A percentile compares a stretch with the other conserved stretches of the same genome.
phyloP scores from a whole-genome alignment of 2,329 filamentous ascomycete genomes.

The Monascus ruber region DNA sequence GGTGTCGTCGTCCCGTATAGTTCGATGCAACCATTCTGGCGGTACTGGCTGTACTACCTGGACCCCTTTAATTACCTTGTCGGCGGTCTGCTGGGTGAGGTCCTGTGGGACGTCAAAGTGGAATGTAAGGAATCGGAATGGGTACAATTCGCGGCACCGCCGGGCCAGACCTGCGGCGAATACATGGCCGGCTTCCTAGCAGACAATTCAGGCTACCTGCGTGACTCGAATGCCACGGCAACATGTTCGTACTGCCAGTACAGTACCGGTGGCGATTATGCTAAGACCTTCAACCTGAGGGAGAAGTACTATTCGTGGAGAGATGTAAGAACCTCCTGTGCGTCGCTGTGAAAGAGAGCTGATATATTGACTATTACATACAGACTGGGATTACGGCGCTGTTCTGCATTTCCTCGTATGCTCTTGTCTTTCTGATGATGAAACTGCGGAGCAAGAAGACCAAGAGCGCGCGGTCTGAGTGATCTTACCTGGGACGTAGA shows the following conservation, averaged over 20 bases:
- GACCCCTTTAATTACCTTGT: slow-evolving; percentile 35
- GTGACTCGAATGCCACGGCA: slow-evolving; percentile 15
- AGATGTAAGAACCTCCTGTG: slow-evolving; percentile 17
- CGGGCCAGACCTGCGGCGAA: slow-evolving; percentile 20
- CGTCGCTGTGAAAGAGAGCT: neutral
- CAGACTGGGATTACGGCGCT: slow-evolving; percentile 33
- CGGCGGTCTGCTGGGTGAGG: slow-evolving; percentile 25
- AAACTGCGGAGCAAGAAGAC: slow-evolving; percentile 39
- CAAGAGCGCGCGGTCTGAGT: slow-evolving; percentile 31
- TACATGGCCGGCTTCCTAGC: slow-evolving; percentile 23
- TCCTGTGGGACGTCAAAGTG: slow-evolving; percentile 30
- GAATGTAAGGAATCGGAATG: slow-evolving; percentile 23
- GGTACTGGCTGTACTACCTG: slow-evolving; percentile 35
- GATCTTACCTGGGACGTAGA: neutral
- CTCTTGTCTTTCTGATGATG: slow-evolving; percentile 37
- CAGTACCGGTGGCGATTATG: slow-evolving; percentile 21
- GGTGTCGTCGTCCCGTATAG: slow-evolving; percentile 29
- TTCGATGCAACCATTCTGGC: slow-evolving; percentile 30
- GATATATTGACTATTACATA: slow-evolving; percentile 2
- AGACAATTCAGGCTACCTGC: slow-evolving; percentile 17
- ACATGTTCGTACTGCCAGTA: slow-evolving; percentile 23
- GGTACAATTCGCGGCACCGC: slow-evolving; percentile 15
- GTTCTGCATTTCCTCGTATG: slow-evolving; percentile 34
- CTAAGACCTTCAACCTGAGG: slow-evolving; percentile 20
- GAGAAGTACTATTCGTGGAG: slow-evolving; percentile 27